Percentiles rank a stretch among this genome's conserved stretches.
phyloP scores from a whole-genome alignment of 345 rosid genomes.

The Nephelium lappaceum region DNA sequence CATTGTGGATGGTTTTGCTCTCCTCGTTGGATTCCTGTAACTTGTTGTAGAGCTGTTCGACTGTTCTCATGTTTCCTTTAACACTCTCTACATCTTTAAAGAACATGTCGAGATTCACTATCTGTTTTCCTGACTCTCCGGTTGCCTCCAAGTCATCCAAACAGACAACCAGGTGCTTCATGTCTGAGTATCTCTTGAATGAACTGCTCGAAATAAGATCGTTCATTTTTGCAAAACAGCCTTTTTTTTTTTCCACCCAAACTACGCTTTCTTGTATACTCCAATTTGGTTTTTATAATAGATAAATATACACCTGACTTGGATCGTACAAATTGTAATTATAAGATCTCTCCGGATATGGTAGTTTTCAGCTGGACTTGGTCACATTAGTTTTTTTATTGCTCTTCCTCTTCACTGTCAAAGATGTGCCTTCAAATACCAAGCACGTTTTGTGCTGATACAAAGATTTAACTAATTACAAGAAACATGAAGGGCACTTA shows the following conservation, averaged over 20 bases:
- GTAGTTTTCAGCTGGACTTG: background rate
- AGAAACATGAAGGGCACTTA: slow-evolving; percentile 35
- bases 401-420: background rate
- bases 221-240: slow-evolving; percentile 29
- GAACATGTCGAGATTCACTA: slow-evolving; percentile 73
- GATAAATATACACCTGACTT: background rate
- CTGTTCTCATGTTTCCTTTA: slow-evolving; percentile 70
- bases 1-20: slow-evolving; percentile 65
- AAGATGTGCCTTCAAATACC: slow-evolving; percentile 1
- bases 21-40: slow-evolving; percentile 74
- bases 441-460: background rate
- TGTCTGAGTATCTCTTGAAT: slow-evolving; percentile 58
- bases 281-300: background rate
- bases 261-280: background rate
- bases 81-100: slow-evolving; percentile 78
- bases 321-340: background rate
- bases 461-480: background rate
- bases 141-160: slow-evolving; percentile 42
- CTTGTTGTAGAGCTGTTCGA: slow-evolving; percentile 58
- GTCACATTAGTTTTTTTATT: background rate
- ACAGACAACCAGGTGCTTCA: slow-evolving; percentile 40
- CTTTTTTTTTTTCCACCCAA: background rate
- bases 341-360: background rate
- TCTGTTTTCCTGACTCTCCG: slow-evolving; percentile 35
- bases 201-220: slow-evolving; percentile 63